Conservation (phyloP, 73 alveolate genomes). For the Uronychia setigera region DNA sequence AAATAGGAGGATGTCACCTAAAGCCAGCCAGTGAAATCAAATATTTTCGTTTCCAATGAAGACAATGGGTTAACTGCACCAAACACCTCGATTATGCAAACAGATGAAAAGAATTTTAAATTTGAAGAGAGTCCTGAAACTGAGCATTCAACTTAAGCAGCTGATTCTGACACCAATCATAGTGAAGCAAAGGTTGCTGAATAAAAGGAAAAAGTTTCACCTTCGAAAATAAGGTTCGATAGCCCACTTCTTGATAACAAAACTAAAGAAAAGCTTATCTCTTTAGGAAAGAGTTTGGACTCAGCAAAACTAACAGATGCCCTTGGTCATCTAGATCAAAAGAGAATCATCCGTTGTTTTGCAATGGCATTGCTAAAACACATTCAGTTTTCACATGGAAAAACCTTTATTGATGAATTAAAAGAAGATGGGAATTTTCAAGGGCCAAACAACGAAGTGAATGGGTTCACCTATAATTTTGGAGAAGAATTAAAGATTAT, state of each 20-base stretch:
- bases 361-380: conserved; percentile 57
- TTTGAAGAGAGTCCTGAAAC: too few relatives aligned
- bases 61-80: too few relatives aligned
- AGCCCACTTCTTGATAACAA: conserved; percentile 29
- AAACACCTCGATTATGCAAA: too few relatives aligned
- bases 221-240: neutral
- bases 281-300: conserved; percentile 55
- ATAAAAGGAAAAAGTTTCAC: too few relatives aligned
- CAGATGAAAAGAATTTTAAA: too few relatives aligned
- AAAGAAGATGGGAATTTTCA: neutral
- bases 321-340: conserved; percentile 46
- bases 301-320: conserved; percentile 54
- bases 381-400: conserved; percentile 57
- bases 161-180: too few relatives aligned
- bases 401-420: conserved; percentile 46
- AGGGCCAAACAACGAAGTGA: conserved; percentile 8
- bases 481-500: conserved; percentile 43
- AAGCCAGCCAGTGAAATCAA: too few relatives aligned
- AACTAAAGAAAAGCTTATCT: conserved; percentile 41
- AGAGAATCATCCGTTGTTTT: conserved; percentile 46
- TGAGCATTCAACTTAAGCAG: too few relatives aligned
- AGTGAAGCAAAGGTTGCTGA: too few relatives aligned
- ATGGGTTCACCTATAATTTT: conserved; percentile 43
- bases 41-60: too few relatives aligned
- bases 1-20: too few relatives aligned